These are phyloP conservation scores for Inonotus hispidus DNA, from an alignment of 1,284 basidiomycete species.

Conservation along the genomic window DNA sequence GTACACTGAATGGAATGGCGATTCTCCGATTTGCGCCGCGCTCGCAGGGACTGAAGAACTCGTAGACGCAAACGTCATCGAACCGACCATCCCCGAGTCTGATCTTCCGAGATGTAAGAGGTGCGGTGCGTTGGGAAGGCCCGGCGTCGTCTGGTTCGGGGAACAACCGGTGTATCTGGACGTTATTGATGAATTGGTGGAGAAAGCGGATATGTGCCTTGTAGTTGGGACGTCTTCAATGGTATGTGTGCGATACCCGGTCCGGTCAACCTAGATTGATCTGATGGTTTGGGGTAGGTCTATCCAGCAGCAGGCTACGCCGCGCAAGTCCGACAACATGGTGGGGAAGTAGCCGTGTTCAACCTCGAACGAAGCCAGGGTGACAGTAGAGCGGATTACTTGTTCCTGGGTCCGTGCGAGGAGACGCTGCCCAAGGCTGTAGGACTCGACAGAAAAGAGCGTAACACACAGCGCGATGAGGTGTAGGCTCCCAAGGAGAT, in stretches of 20 bases:
- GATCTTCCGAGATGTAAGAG: conserved; percentile 47
- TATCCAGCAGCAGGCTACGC: conserved; percentile 44
- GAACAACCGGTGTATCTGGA: conserved; percentile 43
- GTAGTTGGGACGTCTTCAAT: conserved; percentile 62
- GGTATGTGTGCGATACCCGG: conserved; percentile 32
- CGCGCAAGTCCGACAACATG: conserved; percentile 30
- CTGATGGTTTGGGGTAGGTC: conserved; percentile 28
- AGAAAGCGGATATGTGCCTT: conserved; percentile 50
- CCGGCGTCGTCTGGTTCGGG: conserved; percentile 66
- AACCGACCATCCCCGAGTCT: conserved; percentile 38
- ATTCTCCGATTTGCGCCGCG: conserved; percentile 46
- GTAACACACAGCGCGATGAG: too few relatives aligned
- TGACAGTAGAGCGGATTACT: conserved; percentile 31
- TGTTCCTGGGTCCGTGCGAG: conserved; percentile 37
- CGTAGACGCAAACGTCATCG: conserved; percentile 33
- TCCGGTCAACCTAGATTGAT: not conserved
- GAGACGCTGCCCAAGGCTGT: conserved; percentile 24
- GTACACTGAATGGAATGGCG: conserved; percentile 35
- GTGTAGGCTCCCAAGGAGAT: too few relatives aligned
- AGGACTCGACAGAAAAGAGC: not conserved
- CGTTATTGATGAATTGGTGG: conserved; percentile 40
- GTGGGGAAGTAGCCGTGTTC: conserved; percentile 43
- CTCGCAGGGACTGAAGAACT: conserved; percentile 46
- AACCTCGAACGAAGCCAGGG: conserved; percentile 34
- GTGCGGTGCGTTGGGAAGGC: conserved; percentile 47